Percentiles rank a stretch among this genome's conserved stretches.
Conservation (phyloP, 805 yeast genomes). For the Myxozyma kluyveri region DNA sequence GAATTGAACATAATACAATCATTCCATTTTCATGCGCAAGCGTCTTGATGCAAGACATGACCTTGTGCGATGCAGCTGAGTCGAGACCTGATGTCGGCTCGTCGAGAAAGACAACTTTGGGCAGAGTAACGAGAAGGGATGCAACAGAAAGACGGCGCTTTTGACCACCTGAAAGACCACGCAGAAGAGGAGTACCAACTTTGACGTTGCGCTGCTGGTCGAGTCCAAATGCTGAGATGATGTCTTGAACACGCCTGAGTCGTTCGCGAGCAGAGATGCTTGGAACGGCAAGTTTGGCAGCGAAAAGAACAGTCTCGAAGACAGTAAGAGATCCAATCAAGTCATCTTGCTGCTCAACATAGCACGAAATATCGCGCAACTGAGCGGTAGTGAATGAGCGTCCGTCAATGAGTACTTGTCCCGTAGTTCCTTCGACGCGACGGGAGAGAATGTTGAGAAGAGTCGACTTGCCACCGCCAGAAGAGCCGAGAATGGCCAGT, state of each 20-base stretch:
- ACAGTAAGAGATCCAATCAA: slow-evolving; percentile 53
- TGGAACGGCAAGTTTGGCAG: slow-evolving; percentile 48
- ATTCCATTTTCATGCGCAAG: not conserved
- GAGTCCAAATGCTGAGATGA: slow-evolving; percentile 53
- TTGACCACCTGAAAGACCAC: slow-evolving; percentile 55
- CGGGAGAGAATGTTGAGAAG: too few relatives aligned
- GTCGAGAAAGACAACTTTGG: slow-evolving; percentile 50
- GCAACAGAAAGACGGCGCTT: slow-evolving; percentile 55
- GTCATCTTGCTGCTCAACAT: slow-evolving; percentile 61
- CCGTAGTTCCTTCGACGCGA: too few relatives aligned
- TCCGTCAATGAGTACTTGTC: too few relatives aligned
- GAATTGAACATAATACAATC: slow-evolving; percentile 35
- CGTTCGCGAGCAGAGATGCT: slow-evolving; percentile 41
- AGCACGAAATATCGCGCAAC: too few relatives aligned
- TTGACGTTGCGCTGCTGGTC: slow-evolving; percentile 53
- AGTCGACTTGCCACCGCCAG: too few relatives aligned
- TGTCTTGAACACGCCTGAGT: slow-evolving; percentile 51
- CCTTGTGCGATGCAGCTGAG: not conserved
- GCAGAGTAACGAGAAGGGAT: slow-evolving; percentile 55
- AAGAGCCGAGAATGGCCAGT: too few relatives aligned
- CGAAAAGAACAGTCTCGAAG: slow-evolving; percentile 52
- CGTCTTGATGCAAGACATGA: not conserved
- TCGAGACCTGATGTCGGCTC: too few relatives aligned
- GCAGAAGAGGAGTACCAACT: slow-evolving; percentile 44
- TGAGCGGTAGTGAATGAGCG: too few relatives aligned